These are phyloP conservation scores for Angophora floribunda DNA, from an alignment of 345 rosid species.

Conservation along the genomic window DNA sequence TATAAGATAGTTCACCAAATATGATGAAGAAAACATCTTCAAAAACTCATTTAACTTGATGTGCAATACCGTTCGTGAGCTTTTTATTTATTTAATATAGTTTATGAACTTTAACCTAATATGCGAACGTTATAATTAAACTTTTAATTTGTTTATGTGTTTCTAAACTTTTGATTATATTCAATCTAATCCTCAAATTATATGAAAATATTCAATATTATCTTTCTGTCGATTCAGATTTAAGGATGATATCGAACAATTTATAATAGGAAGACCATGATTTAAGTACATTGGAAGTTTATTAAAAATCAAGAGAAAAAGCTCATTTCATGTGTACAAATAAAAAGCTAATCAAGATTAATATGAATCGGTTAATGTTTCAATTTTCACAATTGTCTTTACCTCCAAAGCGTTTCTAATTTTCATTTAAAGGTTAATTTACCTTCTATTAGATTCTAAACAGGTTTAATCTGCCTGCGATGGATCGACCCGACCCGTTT, in stretches of 20 bases:
- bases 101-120: fast-evolving
- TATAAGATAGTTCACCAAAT: background rate
- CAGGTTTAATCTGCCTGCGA: background rate
- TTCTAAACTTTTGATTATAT: background rate
- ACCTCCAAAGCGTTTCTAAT: background rate
- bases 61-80: fast-evolving
- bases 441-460: background rate
- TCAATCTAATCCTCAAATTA: fast-evolving
- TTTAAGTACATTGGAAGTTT: background rate
- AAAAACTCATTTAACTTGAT: background rate
- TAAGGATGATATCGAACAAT: too few relatives aligned
- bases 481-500: background rate
- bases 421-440: background rate
- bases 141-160: background rate
- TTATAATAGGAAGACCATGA: background rate
- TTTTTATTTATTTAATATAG: too few relatives aligned
- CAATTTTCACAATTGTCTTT: background rate
- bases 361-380: background rate
- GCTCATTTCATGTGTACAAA: background rate
- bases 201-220: background rate
- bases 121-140: fast-evolving
- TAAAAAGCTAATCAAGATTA: background rate
- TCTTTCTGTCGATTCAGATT: background rate
- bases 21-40: background rate
- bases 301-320: background rate